phyloP scores from a whole-genome alignment of 257 asterid species.

The Nicotiana attenuata region DNA sequence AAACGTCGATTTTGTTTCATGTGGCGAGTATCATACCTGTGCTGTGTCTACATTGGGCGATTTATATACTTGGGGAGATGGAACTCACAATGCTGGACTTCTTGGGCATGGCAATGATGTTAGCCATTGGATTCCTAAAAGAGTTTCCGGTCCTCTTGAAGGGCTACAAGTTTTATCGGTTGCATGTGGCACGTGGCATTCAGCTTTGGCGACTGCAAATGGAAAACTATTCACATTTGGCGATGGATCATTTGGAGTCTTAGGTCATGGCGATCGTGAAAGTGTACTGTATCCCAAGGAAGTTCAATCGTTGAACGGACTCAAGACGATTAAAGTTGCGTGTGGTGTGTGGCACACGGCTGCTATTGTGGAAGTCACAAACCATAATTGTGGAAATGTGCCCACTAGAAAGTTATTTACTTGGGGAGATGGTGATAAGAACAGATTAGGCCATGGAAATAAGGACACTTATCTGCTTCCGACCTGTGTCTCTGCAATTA shows the following conservation, averaged over 20 bases:
- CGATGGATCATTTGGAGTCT: slow-evolving; percentile 79
- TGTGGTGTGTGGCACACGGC: slow-evolving; percentile 98
- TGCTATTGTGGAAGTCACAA: slow-evolving; percentile 71
- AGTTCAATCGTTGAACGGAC: slow-evolving; percentile 58
- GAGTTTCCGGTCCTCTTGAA: slow-evolving; percentile 68
- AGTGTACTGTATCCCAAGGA: slow-evolving; percentile 57
- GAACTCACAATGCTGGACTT: slow-evolving; percentile 73
- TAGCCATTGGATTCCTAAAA: slow-evolving; percentile 91
- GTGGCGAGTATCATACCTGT: slow-evolving; percentile 91
- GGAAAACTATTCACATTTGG: slow-evolving; percentile 90
- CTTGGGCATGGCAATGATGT: slow-evolving; percentile 85
- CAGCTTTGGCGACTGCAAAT: slow-evolving; percentile 62
- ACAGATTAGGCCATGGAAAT: slow-evolving; percentile 77
- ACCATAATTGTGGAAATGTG: slow-evolving; percentile 38
- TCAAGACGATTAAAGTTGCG: slow-evolving; percentile 60
- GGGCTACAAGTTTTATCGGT: slow-evolving; percentile 78
- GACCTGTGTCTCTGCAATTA: slow-evolving; percentile 65
- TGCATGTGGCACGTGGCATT: slow-evolving; percentile 94
- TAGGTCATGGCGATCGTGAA: slow-evolving; percentile 83
- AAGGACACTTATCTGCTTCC: slow-evolving; percentile 70
- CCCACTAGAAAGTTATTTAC: slow-evolving; percentile 75
- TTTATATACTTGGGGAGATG: slow-evolving; percentile 96
- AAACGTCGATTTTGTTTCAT: slow-evolving; percentile 63
- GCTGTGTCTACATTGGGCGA: slow-evolving; percentile 79
- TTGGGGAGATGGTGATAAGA: slow-evolving; percentile 93